A percentile compares a stretch with the other conserved stretches of the same genome.
Conservation (phyloP, 768 basidiomycete species). For the Hemileccinum rubropunctum region DNA sequence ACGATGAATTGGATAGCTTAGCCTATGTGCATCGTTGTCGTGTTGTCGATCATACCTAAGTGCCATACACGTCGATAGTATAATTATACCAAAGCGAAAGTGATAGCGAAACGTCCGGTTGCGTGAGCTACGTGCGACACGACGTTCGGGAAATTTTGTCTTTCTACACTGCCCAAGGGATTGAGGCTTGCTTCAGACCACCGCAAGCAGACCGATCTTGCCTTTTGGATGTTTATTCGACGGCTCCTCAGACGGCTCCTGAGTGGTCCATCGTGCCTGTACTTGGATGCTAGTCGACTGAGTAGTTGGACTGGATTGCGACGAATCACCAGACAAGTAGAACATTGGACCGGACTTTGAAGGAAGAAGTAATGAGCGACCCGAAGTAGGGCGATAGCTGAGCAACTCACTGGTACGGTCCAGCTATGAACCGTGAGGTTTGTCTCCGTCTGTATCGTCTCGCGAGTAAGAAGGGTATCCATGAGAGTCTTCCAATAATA, state of each 20-base stretch:
- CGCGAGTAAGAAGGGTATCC: slow-evolving; percentile 8
- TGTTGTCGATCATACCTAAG: no score
- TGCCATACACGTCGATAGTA: no score
- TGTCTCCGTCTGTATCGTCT: neutral
- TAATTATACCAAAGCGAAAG: no score
- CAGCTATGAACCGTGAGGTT: neutral
- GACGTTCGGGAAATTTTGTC: no score
- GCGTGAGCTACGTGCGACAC: no score
- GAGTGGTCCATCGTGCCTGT: neutral
- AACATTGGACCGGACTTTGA: neutral
- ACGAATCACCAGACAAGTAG: neutral
- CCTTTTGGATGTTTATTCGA: neutral
- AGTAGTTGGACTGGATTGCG: neutral
- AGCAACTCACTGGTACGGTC: neutral
- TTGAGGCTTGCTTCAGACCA: neutral
- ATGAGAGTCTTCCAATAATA: slow-evolving; percentile 3
- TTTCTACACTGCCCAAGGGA: no score
- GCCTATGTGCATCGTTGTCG: no score
- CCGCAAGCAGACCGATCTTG: neutral
- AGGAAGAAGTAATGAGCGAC: neutral
- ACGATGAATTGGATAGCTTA: no score
- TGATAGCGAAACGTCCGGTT: no score
- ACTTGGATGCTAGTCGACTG: neutral
- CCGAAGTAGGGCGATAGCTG: no score
- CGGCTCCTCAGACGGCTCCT: neutral